Base-by-base conservation (phyloP, 768 basidiomycete species). In the Rossbeevera mucosa region DNA sequence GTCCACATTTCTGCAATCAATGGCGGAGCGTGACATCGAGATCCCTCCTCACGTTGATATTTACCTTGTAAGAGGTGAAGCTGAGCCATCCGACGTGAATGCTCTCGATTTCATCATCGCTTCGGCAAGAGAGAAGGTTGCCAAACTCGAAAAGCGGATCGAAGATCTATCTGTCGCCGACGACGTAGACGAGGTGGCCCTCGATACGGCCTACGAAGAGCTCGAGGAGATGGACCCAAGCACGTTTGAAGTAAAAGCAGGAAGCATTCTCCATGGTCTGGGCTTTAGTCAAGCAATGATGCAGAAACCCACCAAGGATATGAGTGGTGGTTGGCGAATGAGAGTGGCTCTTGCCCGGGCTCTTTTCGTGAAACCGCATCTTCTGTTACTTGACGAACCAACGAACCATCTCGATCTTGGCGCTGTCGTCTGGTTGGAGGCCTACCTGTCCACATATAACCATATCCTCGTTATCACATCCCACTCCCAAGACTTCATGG, bases 401-500 rank as follows among this genome's bases (percentile, higher is more conserved):
- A 91, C 91, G 28, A 92, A 91, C 67, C 94, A 95, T 70, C 78
- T 96, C 69, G 95, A 98, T 77, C 77, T 98, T 52, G 95, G 94
- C 53, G 95, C 95, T 40, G 95, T 97, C 56, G 96, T 98, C 52
- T 99, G 95, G 95, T 77, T 99, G 36, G 95, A 99, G 69, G 95
- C 95, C 11, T 99, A 99, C 72, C 79, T 98, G 38, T 89, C 92
- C 26, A 96, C 92, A 28, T 99, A 99, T 75, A 96, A 95, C 74
- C 95, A 99, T 69, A 98, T 99, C 68, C 83, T 99, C 59, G 91
- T 96, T 65, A 88, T 94, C 76, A 95, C 94, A 7, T 93, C 88
- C 45, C 95, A 99, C 75, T 98, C 95, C n/a, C 91, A 93, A 68
- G 95, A 98, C 76, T 98, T 98, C 79, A 92, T 98, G 91, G 95